phyloP scores from a whole-genome alignment of 2,329 filamentous ascomycete species.

The Raffaelea ambrosiae region DNA sequence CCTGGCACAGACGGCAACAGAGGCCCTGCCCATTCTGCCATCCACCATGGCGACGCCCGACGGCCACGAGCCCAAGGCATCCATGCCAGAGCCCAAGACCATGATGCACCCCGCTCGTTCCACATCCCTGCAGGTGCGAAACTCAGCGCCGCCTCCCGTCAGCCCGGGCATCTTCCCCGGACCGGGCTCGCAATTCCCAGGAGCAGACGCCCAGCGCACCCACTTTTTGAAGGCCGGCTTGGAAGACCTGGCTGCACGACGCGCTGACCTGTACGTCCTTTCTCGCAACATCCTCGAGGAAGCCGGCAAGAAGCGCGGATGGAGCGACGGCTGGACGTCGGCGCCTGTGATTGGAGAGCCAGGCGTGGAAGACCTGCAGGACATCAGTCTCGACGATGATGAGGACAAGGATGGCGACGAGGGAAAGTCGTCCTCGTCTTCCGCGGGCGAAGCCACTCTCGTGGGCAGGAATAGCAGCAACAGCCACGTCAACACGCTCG shows the following conservation, averaged over 20 bases:
- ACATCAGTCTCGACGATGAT: constrained; percentile 43
- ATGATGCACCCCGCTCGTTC: constrained; percentile 61
- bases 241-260: constrained; percentile 71
- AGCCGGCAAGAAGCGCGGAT: constrained; percentile 61
- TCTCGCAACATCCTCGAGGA: constrained; percentile 73
- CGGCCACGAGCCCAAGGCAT: constrained; percentile 49
- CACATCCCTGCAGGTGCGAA: constrained; percentile 47
- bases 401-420: constrained; percentile 36
- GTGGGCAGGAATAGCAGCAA: constrained; percentile 7
- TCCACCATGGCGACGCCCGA: constrained; percentile 40
- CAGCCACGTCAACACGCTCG: constrained; percentile 16
- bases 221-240: constrained; percentile 56
- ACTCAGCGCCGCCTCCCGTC: constrained; percentile 22
- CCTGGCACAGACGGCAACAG: constrained; percentile 64
- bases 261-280: constrained; percentile 74
- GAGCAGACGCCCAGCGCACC: constrained; percentile 34
- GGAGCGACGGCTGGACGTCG: constrained; percentile 68
- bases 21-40: constrained; percentile 57
- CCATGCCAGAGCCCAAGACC: constrained; percentile 60
- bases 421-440: constrained; percentile 22
- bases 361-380: constrained; percentile 25
- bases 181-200: constrained; percentile 27
- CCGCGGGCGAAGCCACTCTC: no score
- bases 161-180: constrained; percentile 48
- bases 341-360: constrained; percentile 41